Base-by-base conservation (phyloP, 2,329 filamentous ascomycete genomes). In the Stagonosporopsis tanaceti region DNA sequence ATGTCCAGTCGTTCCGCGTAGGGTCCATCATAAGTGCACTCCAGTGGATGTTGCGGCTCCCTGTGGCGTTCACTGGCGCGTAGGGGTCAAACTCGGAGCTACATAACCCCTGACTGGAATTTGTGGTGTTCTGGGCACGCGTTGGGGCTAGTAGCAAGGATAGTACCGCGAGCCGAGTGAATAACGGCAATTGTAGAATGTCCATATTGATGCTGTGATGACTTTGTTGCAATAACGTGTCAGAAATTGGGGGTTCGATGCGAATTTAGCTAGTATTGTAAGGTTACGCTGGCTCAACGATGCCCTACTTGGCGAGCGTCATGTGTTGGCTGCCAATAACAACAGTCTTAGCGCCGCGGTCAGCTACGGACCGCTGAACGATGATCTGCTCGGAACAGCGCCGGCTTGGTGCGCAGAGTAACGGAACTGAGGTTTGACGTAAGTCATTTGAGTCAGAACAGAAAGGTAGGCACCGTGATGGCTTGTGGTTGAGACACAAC, bases 241-340 rank as follows among this genome's bases (percentile, higher is more conserved):
- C 24, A 15, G 15, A 41, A 47, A 17, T 20, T 12, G 24, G 44
- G 44, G 44, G 30, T 7, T 20, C 28, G 46, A 39, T 44, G 24
- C 28, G 44, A 15, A 12, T 51, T 52, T 45, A 39, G 39, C n/a
- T 48, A 48, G 24, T 53, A 46, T 50, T 53, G 39, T 53, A 50
- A 57, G 42, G 38, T 57, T 47, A 44, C 38, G 30, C 25, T 51
- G 34, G 39, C 17, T 57, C 47, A 47, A 25, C 39, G 32, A 48
- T 9, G 41, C 11, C 32, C 30, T 48, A 48, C 54, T 57, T 57
- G 54, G 54, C 54, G 37, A 24, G 38, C 39, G 48, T 48, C 50
- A 53, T 50, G 48, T 50, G 50, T 47, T 48, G 54, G 44, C 45
- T 53, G 54, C 54, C 54, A 57, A 57, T 57, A 53, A 53, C n/a